phyloP scores from a whole-genome alignment of 176 grass and related monocot species.

The Triticum monococcum region DNA sequence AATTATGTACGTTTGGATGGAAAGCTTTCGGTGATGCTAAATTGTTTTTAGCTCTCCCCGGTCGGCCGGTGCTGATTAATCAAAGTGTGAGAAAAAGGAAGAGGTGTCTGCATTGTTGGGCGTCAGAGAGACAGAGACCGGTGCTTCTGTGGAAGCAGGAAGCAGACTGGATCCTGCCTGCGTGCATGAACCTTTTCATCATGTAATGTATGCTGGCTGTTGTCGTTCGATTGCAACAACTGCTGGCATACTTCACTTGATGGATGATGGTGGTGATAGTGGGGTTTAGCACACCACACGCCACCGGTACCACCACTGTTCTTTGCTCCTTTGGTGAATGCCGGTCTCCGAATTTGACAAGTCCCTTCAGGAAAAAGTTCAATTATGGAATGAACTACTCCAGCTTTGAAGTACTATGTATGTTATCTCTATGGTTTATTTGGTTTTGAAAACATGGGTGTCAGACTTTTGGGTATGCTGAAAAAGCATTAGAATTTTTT shows the following conservation, averaged over 20 bases:
- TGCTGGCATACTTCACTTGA: neutral
- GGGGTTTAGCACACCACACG: neutral
- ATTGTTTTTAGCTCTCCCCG: neutral
- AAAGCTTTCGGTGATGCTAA: neutral
- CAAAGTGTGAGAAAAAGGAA: neutral
- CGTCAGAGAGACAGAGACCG: conserved; percentile 13
- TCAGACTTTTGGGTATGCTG: no score
- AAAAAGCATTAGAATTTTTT: no score
- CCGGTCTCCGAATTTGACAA: neutral
- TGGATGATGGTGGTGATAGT: neutral
- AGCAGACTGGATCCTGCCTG: neutral
- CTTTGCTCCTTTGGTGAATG: neutral
- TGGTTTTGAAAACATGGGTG: no score
- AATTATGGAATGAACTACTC: no score
- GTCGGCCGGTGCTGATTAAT: neutral
- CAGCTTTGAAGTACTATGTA: no score
- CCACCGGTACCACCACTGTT: neutral
- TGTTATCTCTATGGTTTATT: no score
- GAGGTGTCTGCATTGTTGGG: neutral
- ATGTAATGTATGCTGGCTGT: neutral
- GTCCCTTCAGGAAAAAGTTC: no score
- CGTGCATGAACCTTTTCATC: neutral
- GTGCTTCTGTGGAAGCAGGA: neutral
- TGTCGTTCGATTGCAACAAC: neutral
- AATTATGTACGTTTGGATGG: neutral